Base-by-base conservation (phyloP, 805 yeast genomes). In the Saturnispora silvae region DNA sequence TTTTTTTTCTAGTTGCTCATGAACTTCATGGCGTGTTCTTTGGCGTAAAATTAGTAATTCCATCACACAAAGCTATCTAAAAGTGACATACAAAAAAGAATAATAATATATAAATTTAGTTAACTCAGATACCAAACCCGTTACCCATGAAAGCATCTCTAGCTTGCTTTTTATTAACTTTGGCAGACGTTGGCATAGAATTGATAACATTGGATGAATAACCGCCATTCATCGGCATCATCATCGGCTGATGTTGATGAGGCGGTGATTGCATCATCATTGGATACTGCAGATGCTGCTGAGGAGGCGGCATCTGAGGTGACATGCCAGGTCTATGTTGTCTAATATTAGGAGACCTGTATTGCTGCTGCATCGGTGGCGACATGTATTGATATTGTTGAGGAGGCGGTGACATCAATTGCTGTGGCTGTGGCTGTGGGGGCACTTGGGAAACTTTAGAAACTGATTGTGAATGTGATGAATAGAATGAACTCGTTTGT, bases 81-180 rank as follows among this genome's bases (percentile, higher is more conserved):
- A n/a, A n/a, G n/a, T n/a, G n/a, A n/a, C n/a, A n/a, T n/a, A n/a
- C n/a, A n/a, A n/a, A n/a, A n/a, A n/a, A n/a, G n/a, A n/a, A n/a
- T n/a, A n/a, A n/a, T n/a, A n/a, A n/a, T n/a, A n/a, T n/a, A n/a
- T n/a, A n/a, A n/a, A n/a, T n/a, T n/a, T n/a, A n/a, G n/a, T n/a
- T n/a, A n/a, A n/a, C n/a, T n/a, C n/a, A n/a, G n/a, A 81, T 77
- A 32, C 89, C 89, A 59, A 79, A 81, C 38, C 68, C 68, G 22
- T 81, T 81, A 40, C 71, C 74, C 49, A 72, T 70, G 34, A 81
- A 65, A 2, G 83, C 82, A 35, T 74, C 68, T 47, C 85, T 66
- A 31, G 81, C 63, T 37, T 68, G 64, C 29, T 72, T 77, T 48
- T 77, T 74, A 49, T 63, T 72, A 50, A 66, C 65, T 22, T 57